A percentile compares a stretch with the other conserved stretches of the same genome.
phyloP scores from a whole-genome alignment of 768 basidiomycete species.

The Chlorophyllum brunneum region DNA sequence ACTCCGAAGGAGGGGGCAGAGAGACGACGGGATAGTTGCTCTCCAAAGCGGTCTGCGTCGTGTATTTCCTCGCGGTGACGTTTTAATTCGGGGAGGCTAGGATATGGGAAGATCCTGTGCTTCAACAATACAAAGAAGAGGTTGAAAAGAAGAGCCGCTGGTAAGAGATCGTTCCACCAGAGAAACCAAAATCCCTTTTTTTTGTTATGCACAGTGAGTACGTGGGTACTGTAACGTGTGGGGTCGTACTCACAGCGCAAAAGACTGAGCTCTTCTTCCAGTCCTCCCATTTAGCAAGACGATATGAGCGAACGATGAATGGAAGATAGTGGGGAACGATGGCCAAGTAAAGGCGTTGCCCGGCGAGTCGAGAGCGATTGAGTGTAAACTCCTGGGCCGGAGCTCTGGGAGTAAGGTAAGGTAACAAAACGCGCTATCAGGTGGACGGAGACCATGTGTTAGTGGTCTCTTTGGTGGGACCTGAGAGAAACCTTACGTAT shows the following conservation, averaged over 20 bases:
- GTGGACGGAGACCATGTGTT: not conserved
- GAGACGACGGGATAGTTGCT: slow-evolving; percentile 43
- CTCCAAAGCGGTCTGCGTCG: slow-evolving; percentile 49
- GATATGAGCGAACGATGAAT: slow-evolving; percentile 33
- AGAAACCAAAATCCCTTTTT: slow-evolving; percentile 57
- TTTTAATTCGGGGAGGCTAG: slow-evolving; percentile 49
- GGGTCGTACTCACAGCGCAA: slow-evolving; percentile 44
- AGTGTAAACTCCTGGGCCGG: slow-evolving; percentile 48
- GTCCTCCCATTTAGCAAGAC: slow-evolving; percentile 56
- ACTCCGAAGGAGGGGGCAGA: slow-evolving; percentile 43
- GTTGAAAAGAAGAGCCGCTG: slow-evolving; percentile 46
- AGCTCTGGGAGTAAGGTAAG: slow-evolving; percentile 41
- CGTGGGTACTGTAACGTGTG: not conserved
- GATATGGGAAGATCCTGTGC: slow-evolving; percentile 49
- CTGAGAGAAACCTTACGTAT: slow-evolving; percentile 17
- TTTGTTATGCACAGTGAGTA: slow-evolving; percentile 3
- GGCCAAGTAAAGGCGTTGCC: slow-evolving; percentile 53
- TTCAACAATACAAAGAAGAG: slow-evolving; percentile 46
- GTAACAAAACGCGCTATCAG: slow-evolving; percentile 36
- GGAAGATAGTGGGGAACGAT: slow-evolving; percentile 45
- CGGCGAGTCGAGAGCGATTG: slow-evolving; percentile 45
- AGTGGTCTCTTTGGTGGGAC: not conserved
- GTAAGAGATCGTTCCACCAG: slow-evolving; percentile 57
- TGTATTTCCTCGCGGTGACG: slow-evolving; percentile 45
- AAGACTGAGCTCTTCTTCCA: slow-evolving; percentile 39